Percentiles rank a stretch among this genome's conserved stretches.
Evolutionary conservation across 139 green algal species (phyloP).

Genomic region (Chlamydomonas applanata): DNA sequence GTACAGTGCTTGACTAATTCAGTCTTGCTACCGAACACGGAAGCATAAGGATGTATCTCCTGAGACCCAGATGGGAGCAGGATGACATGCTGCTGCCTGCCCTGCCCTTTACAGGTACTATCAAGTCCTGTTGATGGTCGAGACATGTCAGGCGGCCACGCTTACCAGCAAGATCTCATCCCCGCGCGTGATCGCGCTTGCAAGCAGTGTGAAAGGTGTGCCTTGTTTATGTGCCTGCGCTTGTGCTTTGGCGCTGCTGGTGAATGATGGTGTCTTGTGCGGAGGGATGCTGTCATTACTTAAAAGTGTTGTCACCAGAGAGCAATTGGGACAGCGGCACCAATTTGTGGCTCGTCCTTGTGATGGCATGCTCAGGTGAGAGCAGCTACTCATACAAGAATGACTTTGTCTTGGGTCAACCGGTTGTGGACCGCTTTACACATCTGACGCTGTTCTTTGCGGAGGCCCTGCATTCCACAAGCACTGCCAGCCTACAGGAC

Average conservation of each 20-base stretch:
- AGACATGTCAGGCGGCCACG: constrained; percentile 90
- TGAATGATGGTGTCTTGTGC: neutral
- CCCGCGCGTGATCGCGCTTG: constrained; percentile 20
- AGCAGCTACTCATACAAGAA: constrained; percentile 31
- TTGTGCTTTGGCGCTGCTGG: too few relatives aligned
- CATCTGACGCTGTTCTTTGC: constrained; percentile 36
- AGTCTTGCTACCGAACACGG: too few relatives aligned
- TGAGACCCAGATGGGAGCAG: too few relatives aligned
- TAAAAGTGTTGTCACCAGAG: neutral
- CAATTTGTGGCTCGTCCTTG: neutral
- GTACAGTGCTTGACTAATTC: constrained; percentile 4
- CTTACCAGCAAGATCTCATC: constrained; percentile 60
- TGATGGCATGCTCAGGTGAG: constrained; percentile 21
- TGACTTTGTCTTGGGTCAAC: constrained; percentile 28
- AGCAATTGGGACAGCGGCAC: neutral
- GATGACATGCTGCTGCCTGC: neutral
- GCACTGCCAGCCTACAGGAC: constrained; percentile 26
- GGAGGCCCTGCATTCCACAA: constrained; percentile 18
- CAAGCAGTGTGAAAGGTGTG: constrained; percentile 41
- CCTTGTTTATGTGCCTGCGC: too few relatives aligned
- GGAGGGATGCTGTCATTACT: neutral
- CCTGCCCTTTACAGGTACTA: constrained; percentile 59
- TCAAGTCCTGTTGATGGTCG: constrained; percentile 86
- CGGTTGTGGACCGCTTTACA: constrained; percentile 40
- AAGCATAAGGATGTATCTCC: too few relatives aligned